Evolutionary conservation across 345 rosid genomes (phyloP), one percentile per base, ranked within the genome.

Genomic region (Arabis hirsuta): DNA sequence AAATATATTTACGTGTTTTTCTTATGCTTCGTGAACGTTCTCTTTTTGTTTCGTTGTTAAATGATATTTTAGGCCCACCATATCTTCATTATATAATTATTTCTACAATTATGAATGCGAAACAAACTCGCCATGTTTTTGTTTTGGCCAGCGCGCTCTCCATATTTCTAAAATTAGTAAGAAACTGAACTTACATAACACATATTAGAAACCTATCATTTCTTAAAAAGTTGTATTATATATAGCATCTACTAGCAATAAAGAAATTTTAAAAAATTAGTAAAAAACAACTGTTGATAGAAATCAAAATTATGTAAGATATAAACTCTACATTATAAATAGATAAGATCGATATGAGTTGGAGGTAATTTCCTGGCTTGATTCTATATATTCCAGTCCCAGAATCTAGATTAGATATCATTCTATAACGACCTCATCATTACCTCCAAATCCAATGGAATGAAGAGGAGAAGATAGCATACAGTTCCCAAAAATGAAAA

Each of bases 1-100:
- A 71, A 41, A 76, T 70, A 50, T 65, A 51, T 71, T 64, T 76
- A 76, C 72, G 57, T 71, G 76, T 57, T 71, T 70, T 71, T 70
- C 76, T 42, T 64, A 64, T 57, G 62, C 62, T 52, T 76, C 80
- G 51, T 12, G 80, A 76, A 71, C 60, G 67, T 76, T 76, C 80
- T 71, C 45, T 76, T 57, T 64, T 63, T 65, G 36, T 57, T 65
- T 66, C 60, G 9, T 36, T 47, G 48, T 56, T 41, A 63, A 69
- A 69, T 31, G 51, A 64, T 48, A 29, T 71, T 42, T 44, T 71
- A 57, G 76, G 62, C 68, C 76, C 80, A 71, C 76, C 67, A 76
- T 70, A 71, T 71, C 72, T 55, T 69, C 59, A 45, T 31, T 46
- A 55, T 43, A 48, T 50, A 26, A 75, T 43, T 26, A 69, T 69